These are phyloP conservation scores for Fusarium nanum DNA, from an alignment of 2,329 filamentous ascomycete species.

Conservation along the genomic window DNA sequence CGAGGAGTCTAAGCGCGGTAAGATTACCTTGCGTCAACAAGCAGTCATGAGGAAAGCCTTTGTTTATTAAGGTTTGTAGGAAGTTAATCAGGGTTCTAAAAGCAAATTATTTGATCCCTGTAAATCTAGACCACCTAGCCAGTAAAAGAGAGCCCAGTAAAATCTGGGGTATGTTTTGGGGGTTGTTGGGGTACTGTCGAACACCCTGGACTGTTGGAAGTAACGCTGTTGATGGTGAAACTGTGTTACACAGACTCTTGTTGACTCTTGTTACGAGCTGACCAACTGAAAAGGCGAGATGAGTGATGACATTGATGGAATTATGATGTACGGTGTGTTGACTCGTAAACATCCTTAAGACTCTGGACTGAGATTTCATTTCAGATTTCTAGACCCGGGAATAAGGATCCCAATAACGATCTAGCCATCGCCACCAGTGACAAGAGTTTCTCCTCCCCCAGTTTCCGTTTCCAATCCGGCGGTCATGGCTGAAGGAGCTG, in stretches of 20 bases:
- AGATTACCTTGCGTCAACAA: neutral
- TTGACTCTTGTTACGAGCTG: neutral
- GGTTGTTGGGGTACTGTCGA: constrained; percentile 6
- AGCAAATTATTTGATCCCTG: constrained; percentile 11
- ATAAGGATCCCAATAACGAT: constrained; percentile 10
- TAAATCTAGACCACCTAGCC: constrained; percentile 17
- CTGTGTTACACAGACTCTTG: neutral
- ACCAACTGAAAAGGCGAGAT: neutral
- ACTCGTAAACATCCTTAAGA: neutral
- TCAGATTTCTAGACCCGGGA: constrained; percentile 1
- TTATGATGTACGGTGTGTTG: neutral
- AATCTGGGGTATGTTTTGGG: constrained; percentile 36
- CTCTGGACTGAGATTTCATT: neutral
- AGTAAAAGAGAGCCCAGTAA: neutral
- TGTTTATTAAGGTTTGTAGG: neutral
- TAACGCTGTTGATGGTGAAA: constrained; percentile 6
- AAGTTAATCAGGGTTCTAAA: neutral
- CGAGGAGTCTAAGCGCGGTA: neutral
- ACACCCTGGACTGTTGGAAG: neutral
- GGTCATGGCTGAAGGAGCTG: neutral
- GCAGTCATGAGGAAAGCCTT: neutral
- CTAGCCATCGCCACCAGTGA: constrained; percentile 17
- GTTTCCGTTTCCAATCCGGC: neutral
- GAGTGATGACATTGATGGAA: neutral
- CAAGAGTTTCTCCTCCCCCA: constrained; percentile 4